A percentile compares a stretch with the other conserved stretches of the same genome.
Conservation (phyloP, 495 filamentous ascomycete species). For the Hypoxylon lenormandii region DNA sequence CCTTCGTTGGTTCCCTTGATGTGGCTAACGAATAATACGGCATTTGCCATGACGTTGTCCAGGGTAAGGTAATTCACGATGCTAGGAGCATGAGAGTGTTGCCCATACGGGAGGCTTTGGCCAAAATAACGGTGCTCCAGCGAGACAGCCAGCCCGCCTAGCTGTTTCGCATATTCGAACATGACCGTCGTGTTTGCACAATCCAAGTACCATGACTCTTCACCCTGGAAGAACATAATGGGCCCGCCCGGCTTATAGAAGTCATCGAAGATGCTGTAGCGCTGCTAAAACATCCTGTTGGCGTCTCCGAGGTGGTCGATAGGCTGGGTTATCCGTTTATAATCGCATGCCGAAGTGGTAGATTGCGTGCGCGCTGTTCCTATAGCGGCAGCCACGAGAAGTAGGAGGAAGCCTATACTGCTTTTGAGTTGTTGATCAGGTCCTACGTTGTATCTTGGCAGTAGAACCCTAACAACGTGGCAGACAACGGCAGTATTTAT, state of each 20-base stretch:
- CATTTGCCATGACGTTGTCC: conserved; percentile 32
- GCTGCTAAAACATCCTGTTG: conserved; percentile 32
- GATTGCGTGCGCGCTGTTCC: neutral
- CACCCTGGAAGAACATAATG: conserved; percentile 30
- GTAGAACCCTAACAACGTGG: no score
- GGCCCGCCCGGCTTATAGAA: conserved; percentile 29
- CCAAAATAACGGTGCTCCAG: conserved; percentile 36
- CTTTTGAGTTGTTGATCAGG: neutral
- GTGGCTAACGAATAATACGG: conserved; percentile 20
- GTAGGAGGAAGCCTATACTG: neutral
- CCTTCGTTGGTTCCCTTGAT: conserved; percentile 13
- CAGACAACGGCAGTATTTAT: no score
- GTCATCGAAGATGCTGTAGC: conserved; percentile 25
- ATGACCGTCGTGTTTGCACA: conserved; percentile 25
- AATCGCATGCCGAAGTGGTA: conserved; percentile 18
- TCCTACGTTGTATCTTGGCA: no score
- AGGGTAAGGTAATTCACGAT: conserved; percentile 28
- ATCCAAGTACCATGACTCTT: conserved; percentile 16
- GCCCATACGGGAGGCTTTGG: conserved; percentile 20
- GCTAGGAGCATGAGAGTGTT: conserved; percentile 6
- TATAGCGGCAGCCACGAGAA: conserved; percentile 1
- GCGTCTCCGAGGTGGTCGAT: conserved; percentile 9
- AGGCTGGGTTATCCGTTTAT: conserved; percentile 17
- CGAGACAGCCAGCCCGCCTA: conserved; percentile 21
- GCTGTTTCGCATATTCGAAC: conserved; percentile 22